phyloP scores from a whole-genome alignment of 768 basidiomycete genomes.

The Tephrocybe sp. region DNA sequence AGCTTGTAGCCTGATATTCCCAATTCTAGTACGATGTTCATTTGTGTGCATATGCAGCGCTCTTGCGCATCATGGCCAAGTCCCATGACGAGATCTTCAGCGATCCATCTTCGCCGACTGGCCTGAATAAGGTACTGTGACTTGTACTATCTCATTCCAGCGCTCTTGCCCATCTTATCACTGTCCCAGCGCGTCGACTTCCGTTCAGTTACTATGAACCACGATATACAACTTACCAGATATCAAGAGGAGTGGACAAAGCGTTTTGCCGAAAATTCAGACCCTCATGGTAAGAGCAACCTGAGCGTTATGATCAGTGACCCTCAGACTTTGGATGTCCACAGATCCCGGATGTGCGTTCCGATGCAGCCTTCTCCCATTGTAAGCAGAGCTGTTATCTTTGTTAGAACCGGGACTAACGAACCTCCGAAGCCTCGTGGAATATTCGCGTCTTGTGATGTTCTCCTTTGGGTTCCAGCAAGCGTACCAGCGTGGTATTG shows the following conservation, averaged over 20 bases:
- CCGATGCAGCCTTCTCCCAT: conserved; percentile 67
- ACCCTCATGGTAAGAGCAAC: conserved; percentile 45
- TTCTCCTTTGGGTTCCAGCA: conserved; percentile 86
- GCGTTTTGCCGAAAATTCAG: conserved; percentile 58
- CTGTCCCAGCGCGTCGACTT: conserved; percentile 61
- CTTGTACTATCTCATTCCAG: not conserved
- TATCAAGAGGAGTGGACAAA: conserved; percentile 68
- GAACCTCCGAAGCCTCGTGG: conserved; percentile 51
- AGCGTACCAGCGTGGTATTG: conserved; percentile 69
- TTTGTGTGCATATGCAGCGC: conserved; percentile 67
- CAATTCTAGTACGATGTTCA: conserved; percentile 64
- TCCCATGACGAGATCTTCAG: conserved; percentile 81
- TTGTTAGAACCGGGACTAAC: conserved; percentile 5
- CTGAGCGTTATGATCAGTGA: not conserved
- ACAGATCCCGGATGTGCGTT: conserved; percentile 58
- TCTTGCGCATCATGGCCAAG: conserved; percentile 65
- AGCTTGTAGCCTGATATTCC: not conserved
- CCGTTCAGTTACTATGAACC: conserved; percentile 54
- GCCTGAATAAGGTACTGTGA: conserved; percentile 61
- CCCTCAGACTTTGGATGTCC: conserved; percentile 3
- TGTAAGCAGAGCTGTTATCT: conserved; percentile 43
- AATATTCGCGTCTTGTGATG: conserved; percentile 80
- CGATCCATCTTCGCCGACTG: conserved; percentile 61
- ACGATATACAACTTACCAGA: conserved; percentile 53
- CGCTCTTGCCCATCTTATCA: conserved; percentile 4